These are phyloP conservation scores for Quercus agrifolia DNA, from an alignment of 306 rosid genomes.

Conservation along the genomic window DNA sequence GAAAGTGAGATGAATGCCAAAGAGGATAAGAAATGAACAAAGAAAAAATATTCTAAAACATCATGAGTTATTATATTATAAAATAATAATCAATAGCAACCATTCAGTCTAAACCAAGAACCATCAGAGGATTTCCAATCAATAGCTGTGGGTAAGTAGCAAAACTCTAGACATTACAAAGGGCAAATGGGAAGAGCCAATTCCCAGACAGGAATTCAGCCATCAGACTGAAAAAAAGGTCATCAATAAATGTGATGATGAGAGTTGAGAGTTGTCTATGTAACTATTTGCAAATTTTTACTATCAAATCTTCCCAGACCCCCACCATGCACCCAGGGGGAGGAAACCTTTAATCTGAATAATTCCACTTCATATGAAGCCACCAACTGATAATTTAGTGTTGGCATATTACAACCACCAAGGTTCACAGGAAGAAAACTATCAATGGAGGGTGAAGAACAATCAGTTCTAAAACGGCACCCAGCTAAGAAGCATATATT, in stretches of 20 bases:
- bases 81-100: constrained; percentile 1
- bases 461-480: not conserved
- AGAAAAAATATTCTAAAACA: not conserved
- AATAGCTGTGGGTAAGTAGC: not conserved
- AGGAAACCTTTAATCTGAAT: not conserved
- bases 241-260: not conserved
- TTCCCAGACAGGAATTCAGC: not conserved
- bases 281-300: not conserved
- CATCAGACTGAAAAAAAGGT: not conserved
- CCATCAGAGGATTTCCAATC: not conserved
- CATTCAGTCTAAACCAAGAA: not conserved
- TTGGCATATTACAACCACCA: not conserved
- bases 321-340: not conserved
- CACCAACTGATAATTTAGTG: not conserved
- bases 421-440: not conserved
- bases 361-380: not conserved
- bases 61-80: not conserved
- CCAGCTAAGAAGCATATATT: constrained; percentile 17
- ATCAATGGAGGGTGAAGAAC: constrained; percentile 6
- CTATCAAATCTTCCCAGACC: too few species aligned
- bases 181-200: not conserved
- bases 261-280: not conserved
- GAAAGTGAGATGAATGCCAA: constrained; percentile 3
- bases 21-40: not conserved
- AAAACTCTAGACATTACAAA: too few species aligned